These are phyloP conservation scores for Kernera saxatilis DNA, from an alignment of 345 rosid species.

Conservation along the genomic window DNA sequence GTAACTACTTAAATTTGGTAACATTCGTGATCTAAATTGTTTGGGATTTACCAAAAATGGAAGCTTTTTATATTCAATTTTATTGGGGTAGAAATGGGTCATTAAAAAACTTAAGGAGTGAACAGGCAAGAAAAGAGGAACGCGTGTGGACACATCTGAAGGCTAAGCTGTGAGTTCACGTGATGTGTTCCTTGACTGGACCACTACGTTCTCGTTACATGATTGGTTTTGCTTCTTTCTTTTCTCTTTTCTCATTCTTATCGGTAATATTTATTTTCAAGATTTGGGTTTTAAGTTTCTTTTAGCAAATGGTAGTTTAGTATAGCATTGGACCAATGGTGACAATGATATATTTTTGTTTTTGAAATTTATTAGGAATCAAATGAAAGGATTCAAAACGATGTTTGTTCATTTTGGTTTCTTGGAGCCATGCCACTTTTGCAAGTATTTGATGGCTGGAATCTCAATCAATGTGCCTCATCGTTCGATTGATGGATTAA, in stretches of 20 bases:
- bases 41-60: background rate
- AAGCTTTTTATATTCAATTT: background rate
- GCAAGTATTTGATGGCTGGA: too few relatives aligned
- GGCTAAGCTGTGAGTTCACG: constrained; percentile 44
- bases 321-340: background rate
- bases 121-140: constrained; percentile 2
- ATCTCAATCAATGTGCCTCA: too few relatives aligned
- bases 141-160: constrained; percentile 29
- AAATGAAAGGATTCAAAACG: too few relatives aligned
- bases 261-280: background rate
- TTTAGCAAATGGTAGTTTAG: constrained; percentile 1
- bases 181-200: constrained; percentile 50
- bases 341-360: background rate
- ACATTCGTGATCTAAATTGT: background rate
- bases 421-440: too few relatives aligned
- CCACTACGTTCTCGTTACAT: constrained; percentile 37
- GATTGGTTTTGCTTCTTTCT: constrained; percentile 27
- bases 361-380: too few relatives aligned
- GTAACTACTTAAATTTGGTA: background rate
- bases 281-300: background rate
- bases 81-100: background rate
- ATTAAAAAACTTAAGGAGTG: background rate
- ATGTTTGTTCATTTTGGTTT: too few relatives aligned
- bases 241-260: background rate
- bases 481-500: too few relatives aligned